A percentile compares a stretch with the other conserved stretches of the same genome.
These are phyloP conservation scores for Castanea sativa DNA, from an alignment of 306 rosid species.

Conservation along the genomic window DNA sequence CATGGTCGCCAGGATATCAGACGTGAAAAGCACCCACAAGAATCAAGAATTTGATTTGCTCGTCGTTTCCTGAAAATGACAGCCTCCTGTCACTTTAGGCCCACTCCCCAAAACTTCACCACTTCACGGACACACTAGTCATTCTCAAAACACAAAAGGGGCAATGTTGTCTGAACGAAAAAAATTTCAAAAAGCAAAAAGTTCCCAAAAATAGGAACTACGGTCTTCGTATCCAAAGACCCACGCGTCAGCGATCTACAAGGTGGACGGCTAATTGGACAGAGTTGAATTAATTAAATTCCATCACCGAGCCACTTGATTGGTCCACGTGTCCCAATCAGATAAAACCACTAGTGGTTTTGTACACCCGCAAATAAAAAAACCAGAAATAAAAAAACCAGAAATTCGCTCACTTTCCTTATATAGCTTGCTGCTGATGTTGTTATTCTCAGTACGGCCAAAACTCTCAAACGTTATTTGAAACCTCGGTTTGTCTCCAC, in stretches of 20 bases:
- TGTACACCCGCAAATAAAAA: background rate
- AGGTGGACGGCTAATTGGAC: constrained; percentile 25
- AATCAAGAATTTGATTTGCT: background rate
- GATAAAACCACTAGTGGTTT: constrained; percentile 35
- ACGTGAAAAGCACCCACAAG: too few relatives aligned
- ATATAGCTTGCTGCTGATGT: constrained; percentile 54
- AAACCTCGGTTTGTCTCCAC: constrained; percentile 51
- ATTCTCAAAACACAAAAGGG: background rate
- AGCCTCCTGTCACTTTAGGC: background rate
- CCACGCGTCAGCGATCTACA: constrained; percentile 66
- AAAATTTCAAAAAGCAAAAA: constrained; percentile 9
- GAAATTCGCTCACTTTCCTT: constrained; percentile 64
- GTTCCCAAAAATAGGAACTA: constrained; percentile 41
- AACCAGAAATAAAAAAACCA: too few relatives aligned
- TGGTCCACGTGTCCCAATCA: constrained; percentile 48
- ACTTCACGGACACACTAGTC: constrained; percentile 3
- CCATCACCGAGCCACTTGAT: constrained; percentile 11
- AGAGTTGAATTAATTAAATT: background rate
- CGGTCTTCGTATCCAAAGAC: constrained; percentile 24
- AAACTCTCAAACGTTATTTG: background rate
- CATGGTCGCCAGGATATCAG: background rate
- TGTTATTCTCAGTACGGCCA: constrained; percentile 39
- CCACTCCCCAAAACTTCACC: background rate
- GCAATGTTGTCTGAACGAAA: background rate
- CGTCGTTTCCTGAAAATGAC: background rate